phyloP scores from a whole-genome alignment of 1,284 basidiomycete species.

The Trichosporon inkin region DNA sequence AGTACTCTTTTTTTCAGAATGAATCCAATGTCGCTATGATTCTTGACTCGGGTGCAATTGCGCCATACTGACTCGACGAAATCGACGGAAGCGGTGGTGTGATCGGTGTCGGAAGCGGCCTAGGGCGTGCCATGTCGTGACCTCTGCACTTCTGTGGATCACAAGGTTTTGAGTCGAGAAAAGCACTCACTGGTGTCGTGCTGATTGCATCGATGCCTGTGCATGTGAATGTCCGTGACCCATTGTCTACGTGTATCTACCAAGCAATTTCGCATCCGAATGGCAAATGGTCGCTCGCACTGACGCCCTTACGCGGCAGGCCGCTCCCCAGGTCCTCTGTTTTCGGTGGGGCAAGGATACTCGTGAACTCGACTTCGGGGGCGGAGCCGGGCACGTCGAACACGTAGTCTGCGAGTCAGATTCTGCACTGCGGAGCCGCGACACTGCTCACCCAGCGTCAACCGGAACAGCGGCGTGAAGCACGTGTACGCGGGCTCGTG shows the following conservation, averaged over 20 bases:
- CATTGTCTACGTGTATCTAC: conserved; percentile 8
- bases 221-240: neutral
- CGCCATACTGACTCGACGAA: conserved; percentile 7
- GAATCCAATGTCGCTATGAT: neutral
- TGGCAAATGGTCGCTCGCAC: conserved; percentile 82
- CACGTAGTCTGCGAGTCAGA: conserved; percentile 67
- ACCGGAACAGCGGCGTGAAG: conserved; percentile 60
- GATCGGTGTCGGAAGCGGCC: neutral
- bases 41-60: neutral
- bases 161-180: too few species aligned
- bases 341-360: conserved; percentile 63
- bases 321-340: conserved; percentile 66
- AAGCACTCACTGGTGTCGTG: too few species aligned
- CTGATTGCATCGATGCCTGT: too few species aligned
- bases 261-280: conserved; percentile 54
- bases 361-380: conserved; percentile 54
- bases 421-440: neutral
- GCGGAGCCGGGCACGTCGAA: conserved; percentile 55
- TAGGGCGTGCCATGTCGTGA: neutral
- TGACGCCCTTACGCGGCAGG: conserved; percentile 71
- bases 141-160: too few species aligned
- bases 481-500: conserved; percentile 60
- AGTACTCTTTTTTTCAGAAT: neutral
- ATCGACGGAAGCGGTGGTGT: neutral
- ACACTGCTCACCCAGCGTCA: conserved; percentile 65